Base-by-base conservation (phyloP, 148 eudicot genomes). In the Spergularia marina region DNA sequence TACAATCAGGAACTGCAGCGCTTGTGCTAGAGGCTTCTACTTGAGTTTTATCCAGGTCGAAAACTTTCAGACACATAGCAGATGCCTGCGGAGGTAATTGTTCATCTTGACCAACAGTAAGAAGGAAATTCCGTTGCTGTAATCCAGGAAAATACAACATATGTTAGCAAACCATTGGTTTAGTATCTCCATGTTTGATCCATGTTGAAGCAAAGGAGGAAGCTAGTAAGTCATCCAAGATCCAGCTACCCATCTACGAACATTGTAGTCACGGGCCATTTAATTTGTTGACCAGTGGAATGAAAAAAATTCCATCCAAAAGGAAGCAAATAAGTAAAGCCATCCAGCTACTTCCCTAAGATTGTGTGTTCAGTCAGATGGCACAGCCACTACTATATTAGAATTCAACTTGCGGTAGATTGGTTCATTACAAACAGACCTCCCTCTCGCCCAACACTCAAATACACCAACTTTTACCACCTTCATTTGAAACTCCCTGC, bases 101-200 rank as follows among this genome's bases (percentile, higher is more conserved):
- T 67, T 95, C 97, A 84, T 95, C 98, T 85, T 92, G 90, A 53
- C 98, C 98, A 56, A 95, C 90, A 36, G 98, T 90, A 65, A 92
- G 87, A 72, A 95, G 87, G 80, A 82, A 89, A 79, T 92, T 95
- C 52, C 94, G 86, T 95, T 95, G 97, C 97, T 92, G 87, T 72
- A 54, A 14, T 53, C 12, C 60, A 70, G 60, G 60, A 25, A 44
- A 70, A 70, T 53, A 70, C 5, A 53, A 8, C 72, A 80, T 68
- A 56, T 53, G 8, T 80, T 73, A 71, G 39, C 2, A 30, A 58
- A 73, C 55, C 44, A 72, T 20, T 70, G 40, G 51, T 62, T 25
- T 44, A 76, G 54, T 40, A 71, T 36, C 10, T 49, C 49, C 59
- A 41, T 41, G 4, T 63, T 44, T n/a, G 8, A 58, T 52, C 8